A percentile compares a stretch with the other conserved stretches of the same genome.
Evolutionary conservation across 345 rosid genomes (phyloP).

Genomic region (Citropsis articulata): DNA sequence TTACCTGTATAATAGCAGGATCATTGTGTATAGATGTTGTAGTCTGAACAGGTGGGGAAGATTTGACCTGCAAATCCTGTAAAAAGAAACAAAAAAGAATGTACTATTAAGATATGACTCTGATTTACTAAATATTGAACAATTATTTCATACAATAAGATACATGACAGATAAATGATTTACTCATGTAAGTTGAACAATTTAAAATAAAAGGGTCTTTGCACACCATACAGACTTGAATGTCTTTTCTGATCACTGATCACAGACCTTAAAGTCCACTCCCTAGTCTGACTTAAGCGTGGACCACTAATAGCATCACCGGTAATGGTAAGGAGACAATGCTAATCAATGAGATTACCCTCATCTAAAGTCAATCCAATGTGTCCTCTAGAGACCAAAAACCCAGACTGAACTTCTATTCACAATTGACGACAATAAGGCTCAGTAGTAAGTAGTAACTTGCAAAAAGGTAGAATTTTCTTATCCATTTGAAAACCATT

Average conservation of each 20-base stretch:
- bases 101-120: neutral
- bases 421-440: neutral
- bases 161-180: neutral
- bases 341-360: neutral
- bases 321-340: neutral
- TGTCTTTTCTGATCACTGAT: neutral
- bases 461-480: neutral
- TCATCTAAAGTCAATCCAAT: neutral
- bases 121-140: neutral
- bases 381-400: neutral
- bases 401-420: neutral
- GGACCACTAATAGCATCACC: neutral
- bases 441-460: neutral
- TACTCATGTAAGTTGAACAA: neutral
- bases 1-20: conserved; percentile 41
- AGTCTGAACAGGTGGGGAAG: conserved; percentile 33
- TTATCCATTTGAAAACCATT: neutral
- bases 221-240: neutral
- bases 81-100: conserved; percentile 1
- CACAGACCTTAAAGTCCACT: neutral
- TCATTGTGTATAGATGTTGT: conserved; percentile 26
- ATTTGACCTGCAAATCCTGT: conserved; percentile 41
- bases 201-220: neutral
- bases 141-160: neutral
- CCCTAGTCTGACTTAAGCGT: neutral